Base-by-base conservation (phyloP, 306 rosid species). In the Dryas octopetala region DNA sequence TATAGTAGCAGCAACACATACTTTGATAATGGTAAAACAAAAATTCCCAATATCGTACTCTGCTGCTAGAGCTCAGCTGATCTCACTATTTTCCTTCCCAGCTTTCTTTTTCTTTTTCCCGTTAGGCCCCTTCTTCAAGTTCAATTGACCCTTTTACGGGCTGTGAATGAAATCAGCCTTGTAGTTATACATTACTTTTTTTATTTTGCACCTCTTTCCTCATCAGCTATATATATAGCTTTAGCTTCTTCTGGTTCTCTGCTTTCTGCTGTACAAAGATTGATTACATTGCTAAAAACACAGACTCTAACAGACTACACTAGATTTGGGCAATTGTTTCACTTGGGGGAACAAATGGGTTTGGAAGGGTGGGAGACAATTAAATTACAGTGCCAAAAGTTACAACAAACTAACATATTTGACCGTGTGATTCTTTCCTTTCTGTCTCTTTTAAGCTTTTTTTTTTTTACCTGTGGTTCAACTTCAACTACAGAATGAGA, bases 391-490 rank as follows among this genome's bases (percentile, higher is more conserved):
- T 74, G 77, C 85, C 76, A 83, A 65, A 66, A 74, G 77, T 76
- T 82, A 59, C 88, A 75, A 60, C 86, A 72, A 85, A 65, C 84
- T 62, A 83, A 81, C 80, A 81, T 80, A 74, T 81, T 64, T 69
- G 55, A 83, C 78, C 65, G 47, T 76, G 87, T 79, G 82, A 52
- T 49, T 78, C 10, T 52, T 51, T 82, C 68, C 67, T 53, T 81
- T 83, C 62, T 79, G 41, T 71, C 47, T 80, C 47, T 80, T 73
- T 62, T 46, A 60, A 60, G 7, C 67, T 74, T 58, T 57, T 82
- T 70, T 14, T 80, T 70, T 79, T 88, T 80, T 45, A 85, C 87
- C 89, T 89, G 89, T 94, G 90, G 91, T 86, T 87, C 94, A 78
- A 81, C 87, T 79, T 82, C 76, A 80, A 77, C 96, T 84, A 84